Conservation (phyloP, 164 flowering plant species). For the Tetracentron sinense region DNA sequence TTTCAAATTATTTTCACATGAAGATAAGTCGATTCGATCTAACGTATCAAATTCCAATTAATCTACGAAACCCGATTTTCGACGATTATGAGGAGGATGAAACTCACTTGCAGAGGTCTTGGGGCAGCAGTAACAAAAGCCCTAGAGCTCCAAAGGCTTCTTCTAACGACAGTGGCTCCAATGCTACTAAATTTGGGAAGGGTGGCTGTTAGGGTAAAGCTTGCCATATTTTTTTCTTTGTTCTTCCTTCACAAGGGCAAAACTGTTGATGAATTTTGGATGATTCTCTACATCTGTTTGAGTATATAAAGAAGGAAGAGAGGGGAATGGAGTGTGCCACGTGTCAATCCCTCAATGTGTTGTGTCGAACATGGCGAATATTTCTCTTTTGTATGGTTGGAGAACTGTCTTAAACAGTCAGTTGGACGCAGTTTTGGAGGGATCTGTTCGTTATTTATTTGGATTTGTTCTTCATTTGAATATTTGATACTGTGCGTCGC, state of each 20-base stretch:
- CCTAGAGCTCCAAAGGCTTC: constrained; percentile 10
- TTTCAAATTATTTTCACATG: too few species aligned
- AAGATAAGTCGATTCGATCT: neutral
- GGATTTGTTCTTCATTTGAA: too few species aligned
- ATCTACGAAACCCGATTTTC: neutral
- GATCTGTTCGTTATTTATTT: too few species aligned
- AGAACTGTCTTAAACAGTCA: neutral
- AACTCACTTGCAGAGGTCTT: constrained; percentile 23
- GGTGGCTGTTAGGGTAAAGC: constrained; percentile 7
- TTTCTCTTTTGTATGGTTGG: neutral
- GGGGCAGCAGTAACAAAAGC: constrained; percentile 15
- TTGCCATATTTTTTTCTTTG: constrained; percentile 18
- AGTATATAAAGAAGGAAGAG: neutral
- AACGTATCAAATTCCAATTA: neutral
- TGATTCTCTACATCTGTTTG: neutral
- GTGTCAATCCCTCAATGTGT: neutral
- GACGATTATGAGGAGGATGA: neutral
- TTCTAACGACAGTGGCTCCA: constrained; percentile 6
- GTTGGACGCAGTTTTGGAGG: neutral
- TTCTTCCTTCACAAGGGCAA: neutral
- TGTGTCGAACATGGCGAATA: neutral
- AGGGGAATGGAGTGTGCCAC: neutral
- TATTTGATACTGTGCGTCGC: too few species aligned
- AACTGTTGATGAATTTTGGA: neutral
- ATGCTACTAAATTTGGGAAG: constrained; percentile 5